phyloP scores from a whole-genome alignment of 164 flowering plant species.

The Buxus sempervirens region DNA sequence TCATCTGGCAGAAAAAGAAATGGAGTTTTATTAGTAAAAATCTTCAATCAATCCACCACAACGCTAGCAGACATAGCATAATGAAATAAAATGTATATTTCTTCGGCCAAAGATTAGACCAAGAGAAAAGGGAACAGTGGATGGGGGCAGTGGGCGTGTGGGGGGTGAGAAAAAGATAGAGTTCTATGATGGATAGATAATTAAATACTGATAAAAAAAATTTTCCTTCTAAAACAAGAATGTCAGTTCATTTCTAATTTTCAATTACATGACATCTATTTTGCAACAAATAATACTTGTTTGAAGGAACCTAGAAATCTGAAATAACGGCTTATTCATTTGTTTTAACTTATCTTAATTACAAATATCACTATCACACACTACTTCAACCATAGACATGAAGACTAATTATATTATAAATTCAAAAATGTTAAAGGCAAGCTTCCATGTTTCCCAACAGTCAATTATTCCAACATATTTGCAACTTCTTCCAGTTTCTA shows the following conservation, averaged over 20 bases:
- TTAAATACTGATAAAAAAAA: no score
- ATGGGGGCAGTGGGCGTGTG: no score
- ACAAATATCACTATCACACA: not conserved
- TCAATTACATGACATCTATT: no score
- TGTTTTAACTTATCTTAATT: no score
- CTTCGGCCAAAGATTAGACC: not conserved
- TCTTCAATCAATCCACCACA: not conserved
- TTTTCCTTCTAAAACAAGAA: no score
- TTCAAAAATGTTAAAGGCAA: not conserved
- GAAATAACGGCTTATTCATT: not conserved
- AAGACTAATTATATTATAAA: not conserved
- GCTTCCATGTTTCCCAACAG: not conserved
- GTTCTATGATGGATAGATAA: no score
- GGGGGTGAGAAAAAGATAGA: no score
- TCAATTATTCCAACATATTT: not conserved
- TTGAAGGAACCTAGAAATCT: not conserved
- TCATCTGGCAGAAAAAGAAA: constrained; percentile 58
- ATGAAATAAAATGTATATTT: no score
- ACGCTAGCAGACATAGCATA: not conserved
- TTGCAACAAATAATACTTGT: no score
- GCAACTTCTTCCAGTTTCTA: not conserved
- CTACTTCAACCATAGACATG: not conserved
- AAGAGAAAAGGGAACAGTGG: no score
- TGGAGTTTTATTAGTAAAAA: constrained; percentile 1
- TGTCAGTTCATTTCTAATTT: no score